Evolutionary conservation across 2,329 filamentous ascomycete species (phyloP).

Genomic region (Xylaria digitata): DNA sequence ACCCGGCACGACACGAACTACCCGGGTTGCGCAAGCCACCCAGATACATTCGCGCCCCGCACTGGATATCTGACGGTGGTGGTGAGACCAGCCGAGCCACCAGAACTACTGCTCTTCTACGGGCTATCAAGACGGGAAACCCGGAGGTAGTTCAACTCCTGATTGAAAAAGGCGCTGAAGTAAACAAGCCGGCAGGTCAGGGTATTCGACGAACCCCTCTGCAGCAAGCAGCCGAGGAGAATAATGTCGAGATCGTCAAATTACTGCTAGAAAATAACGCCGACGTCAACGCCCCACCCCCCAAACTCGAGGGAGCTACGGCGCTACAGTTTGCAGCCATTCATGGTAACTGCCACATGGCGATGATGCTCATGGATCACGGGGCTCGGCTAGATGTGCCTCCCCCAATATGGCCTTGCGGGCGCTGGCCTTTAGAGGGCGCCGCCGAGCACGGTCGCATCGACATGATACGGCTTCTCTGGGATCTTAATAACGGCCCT

Average conservation of each 20-base stretch:
- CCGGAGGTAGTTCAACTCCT: slow-evolving; percentile 2
- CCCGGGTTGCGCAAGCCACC: no score
- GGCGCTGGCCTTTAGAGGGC: slow-evolving; percentile 23
- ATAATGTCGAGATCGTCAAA: background rate
- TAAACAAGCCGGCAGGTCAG: background rate
- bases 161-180: background rate
- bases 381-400: background rate
- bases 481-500: background rate
- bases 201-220: slow-evolving; percentile 4
- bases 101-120: background rate
- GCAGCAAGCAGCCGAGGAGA: slow-evolving; percentile 13
- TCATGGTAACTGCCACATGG: slow-evolving; percentile 11
- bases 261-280: slow-evolving; percentile 1
- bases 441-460: slow-evolving; percentile 22
- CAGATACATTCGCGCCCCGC: no score
- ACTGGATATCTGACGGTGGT: no score
- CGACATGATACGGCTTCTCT: slow-evolving; percentile 27
- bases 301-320: background rate
- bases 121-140: background rate
- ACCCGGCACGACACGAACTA: no score
- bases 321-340: slow-evolving; percentile 23
- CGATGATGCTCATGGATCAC: background rate
- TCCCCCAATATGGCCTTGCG: background rate
- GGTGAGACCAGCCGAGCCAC: no score
- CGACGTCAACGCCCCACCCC: slow-evolving; percentile 4